A percentile compares a stretch with the other conserved stretches of the same genome.
Evolutionary conservation across 345 rosid species (phyloP).

Genomic region (Gossypium bickii): DNA sequence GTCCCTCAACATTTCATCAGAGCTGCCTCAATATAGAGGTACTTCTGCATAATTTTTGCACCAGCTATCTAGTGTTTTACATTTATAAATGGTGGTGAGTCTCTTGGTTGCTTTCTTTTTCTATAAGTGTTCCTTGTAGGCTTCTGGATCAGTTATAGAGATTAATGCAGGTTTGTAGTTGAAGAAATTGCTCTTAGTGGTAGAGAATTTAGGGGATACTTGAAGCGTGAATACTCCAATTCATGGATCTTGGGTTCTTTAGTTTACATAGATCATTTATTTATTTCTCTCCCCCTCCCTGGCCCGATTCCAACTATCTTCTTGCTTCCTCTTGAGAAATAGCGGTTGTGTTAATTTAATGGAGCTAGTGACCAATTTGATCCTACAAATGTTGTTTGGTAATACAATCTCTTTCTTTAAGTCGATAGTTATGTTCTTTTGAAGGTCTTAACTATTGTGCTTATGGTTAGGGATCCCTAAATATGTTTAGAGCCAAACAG

Average conservation of each 20-base stretch:
- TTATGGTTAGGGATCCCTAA: background rate
- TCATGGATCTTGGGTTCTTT: conserved; percentile 3
- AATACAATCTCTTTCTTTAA: background rate
- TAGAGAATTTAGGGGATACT: background rate
- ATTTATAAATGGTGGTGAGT: background rate
- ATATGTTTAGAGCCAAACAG: background rate
- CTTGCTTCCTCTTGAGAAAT: background rate
- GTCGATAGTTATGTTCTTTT: background rate
- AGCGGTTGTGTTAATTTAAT: background rate
- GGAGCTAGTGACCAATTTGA: background rate
- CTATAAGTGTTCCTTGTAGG: background rate
- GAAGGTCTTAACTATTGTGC: background rate
- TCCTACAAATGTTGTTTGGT: background rate
- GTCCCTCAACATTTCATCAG: conserved; percentile 96
- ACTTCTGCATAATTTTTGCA: conserved; percentile 12
- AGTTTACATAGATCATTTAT: background rate
- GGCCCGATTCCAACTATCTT: background rate
- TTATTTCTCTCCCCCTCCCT: background rate
- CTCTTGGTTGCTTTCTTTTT: background rate
- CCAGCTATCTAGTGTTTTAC: background rate
- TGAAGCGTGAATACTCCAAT: background rate
- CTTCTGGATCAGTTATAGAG: background rate
- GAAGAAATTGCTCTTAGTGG: background rate
- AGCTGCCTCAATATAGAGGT: conserved; percentile 79
- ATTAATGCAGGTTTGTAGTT: background rate